These are phyloP conservation scores for Dorcoceras hygrometricum DNA, from an alignment of 257 asterid genomes.

Conservation along the genomic window DNA sequence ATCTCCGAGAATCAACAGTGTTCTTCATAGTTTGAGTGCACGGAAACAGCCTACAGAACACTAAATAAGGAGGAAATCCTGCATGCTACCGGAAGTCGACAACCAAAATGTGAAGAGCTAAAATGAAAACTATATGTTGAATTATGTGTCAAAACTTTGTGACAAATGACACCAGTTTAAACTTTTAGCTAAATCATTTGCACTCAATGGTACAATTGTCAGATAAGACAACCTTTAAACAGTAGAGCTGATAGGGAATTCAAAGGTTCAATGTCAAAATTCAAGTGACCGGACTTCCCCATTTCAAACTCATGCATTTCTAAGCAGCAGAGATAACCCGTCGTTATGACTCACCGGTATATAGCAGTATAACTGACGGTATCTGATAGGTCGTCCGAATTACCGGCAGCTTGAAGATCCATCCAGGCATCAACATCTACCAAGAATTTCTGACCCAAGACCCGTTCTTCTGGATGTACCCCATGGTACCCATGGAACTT, in stretches of 20 bases:
- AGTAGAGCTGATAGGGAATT: neutral
- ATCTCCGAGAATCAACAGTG: too few species aligned
- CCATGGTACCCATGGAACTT: slow-evolving; percentile 95
- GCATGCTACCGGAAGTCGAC: too few species aligned
- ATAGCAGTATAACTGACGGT: slow-evolving; percentile 81
- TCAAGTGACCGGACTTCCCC: neutral
- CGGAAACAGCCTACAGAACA: too few species aligned
- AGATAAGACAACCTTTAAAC: neutral
- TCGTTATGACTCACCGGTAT: slow-evolving; percentile 46
- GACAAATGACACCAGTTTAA: neutral
- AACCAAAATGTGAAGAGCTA: neutral
- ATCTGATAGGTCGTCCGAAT: slow-evolving; percentile 63
- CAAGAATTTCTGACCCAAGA: slow-evolving; percentile 80
- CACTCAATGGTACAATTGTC: neutral
- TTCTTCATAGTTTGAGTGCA: too few species aligned
- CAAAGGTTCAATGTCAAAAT: neutral
- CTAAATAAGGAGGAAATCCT: too few species aligned
- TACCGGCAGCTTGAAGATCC: slow-evolving; percentile 78
- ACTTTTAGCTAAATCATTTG: neutral
- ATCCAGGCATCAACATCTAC: slow-evolving; percentile 91
- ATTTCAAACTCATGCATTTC: slow-evolving; percentile 5
- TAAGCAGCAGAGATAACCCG: neutral
- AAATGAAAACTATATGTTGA: neutral
- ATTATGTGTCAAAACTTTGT: neutral
- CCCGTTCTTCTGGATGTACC: slow-evolving; percentile 78